phyloP scores from a whole-genome alignment of 352 stramenopile genomes.

The Aphanomyces cochlioides region DNA sequence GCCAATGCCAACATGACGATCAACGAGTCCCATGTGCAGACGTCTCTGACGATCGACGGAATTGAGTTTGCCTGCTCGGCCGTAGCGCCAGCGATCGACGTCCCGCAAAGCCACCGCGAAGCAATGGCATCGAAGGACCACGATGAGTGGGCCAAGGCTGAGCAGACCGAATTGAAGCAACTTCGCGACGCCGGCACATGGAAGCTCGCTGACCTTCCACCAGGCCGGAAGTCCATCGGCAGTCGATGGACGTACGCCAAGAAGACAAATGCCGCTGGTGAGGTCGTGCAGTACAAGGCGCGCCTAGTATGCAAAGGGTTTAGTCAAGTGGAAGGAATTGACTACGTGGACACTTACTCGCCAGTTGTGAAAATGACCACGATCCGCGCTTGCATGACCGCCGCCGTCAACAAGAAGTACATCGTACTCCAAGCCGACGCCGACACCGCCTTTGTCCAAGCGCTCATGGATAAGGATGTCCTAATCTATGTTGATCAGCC shows the following conservation, averaged over 20 bases:
- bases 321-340: slow-evolving; percentile 32
- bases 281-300: slow-evolving; percentile 33
- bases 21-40: neutral
- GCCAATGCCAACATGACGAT: too few species aligned
- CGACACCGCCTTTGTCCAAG: slow-evolving; percentile 8
- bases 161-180: slow-evolving; percentile 24
- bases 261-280: slow-evolving; percentile 31
- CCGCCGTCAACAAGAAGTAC: neutral
- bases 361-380: slow-evolving; percentile 29
- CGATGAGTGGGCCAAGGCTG: slow-evolving; percentile 11
- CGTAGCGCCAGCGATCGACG: slow-evolving; percentile 25
- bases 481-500: slow-evolving; percentile 3
- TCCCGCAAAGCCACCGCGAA: slow-evolving; percentile 20
- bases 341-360: slow-evolving; percentile 35
- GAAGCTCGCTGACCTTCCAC: neutral
- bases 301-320: slow-evolving; percentile 36
- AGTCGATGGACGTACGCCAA: slow-evolving; percentile 32
- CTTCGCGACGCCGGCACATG: slow-evolving; percentile 25
- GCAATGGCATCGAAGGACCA: slow-evolving; percentile 28
- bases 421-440: slow-evolving; percentile 14
- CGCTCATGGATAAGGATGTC: slow-evolving; percentile 4
- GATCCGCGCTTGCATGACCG: slow-evolving; percentile 22
- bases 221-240: slow-evolving; percentile 27
- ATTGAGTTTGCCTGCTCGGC: slow-evolving; percentile 19
- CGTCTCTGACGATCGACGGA: slow-evolving; percentile 18